Evolutionary conservation across 331 rosid genomes (phyloP), one percentile per base, ranked within the genome.

Genomic region (Quercus lobata): DNA sequence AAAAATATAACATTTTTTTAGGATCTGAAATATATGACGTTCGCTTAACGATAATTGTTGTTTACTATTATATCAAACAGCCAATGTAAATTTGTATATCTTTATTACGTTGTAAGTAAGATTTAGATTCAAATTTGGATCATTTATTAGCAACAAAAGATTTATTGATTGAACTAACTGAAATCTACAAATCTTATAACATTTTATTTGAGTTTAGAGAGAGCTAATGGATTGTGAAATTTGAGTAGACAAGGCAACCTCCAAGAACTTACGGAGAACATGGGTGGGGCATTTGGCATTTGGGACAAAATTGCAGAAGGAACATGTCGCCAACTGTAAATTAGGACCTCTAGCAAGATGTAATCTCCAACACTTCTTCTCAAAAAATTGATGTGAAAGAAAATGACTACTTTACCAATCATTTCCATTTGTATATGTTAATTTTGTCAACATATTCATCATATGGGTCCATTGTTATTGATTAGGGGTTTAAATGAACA

Each of bases 211-310:
- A 41, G 46, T 8, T 37, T 21, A 21, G 52, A 57, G 53, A 11
- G 73, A 4, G 24, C 14, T 17, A 17, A 14, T 1, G 60, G 69
- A 61, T 7, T 10, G 74, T 32, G 19, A 34, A 66, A 69, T 58
- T 19, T n/a, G 66, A 76, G 32, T 74, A 69, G 75, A 12, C 76
- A 21, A 14, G 81, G 77, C 32, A 58, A 41, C 71, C 78, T 84
- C 87, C 71, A 3, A 2, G 85, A 82, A 88, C 76, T 80, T 57
- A 76, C 66, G 0, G 56, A 74, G 87, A 83, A 74, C 83, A 37
- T 77, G 79, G 84, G 71, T 63, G 77, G 84, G 86, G 46, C 12
- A 41, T 41, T 41, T 2, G 73, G 80, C 74, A 76, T 49, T 27
- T 72, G 44, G 53, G 79, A 83, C 86, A 76, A 68, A 57, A 22